A percentile compares a stretch with the other conserved stretches of the same genome.
Evolutionary conservation across 2,329 filamentous ascomycete genomes (phyloP).

Genomic region (Rhinocladiella similis): DNA sequence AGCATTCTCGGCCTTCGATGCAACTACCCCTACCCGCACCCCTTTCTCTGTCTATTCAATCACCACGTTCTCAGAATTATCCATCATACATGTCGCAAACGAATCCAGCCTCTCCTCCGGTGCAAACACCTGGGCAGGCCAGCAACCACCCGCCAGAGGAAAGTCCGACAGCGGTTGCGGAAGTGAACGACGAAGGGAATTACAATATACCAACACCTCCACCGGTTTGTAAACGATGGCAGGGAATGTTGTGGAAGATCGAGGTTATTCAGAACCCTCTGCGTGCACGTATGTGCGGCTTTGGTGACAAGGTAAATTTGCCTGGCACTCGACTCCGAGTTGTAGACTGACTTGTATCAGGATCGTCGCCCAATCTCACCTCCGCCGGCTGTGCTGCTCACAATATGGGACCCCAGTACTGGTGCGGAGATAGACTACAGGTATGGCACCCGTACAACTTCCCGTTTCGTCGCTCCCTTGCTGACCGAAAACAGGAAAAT

Average conservation of each 20-base stretch:
- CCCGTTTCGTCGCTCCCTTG: slow-evolving; percentile 16
- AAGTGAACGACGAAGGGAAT: slow-evolving; percentile 22
- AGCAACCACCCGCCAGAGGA: slow-evolving; percentile 31
- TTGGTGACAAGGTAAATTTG: slow-evolving; percentile 83
- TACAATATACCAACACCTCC: slow-evolving; percentile 34
- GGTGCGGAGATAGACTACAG: slow-evolving; percentile 81
- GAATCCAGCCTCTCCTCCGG: neutral
- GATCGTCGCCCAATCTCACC: slow-evolving; percentile 95
- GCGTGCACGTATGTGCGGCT: slow-evolving; percentile 96
- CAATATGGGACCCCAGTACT: slow-evolving; percentile 72
- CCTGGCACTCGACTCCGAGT: neutral
- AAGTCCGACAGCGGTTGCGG: slow-evolving; percentile 38
- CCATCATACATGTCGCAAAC: slow-evolving; percentile 11
- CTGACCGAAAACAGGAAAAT: slow-evolving; percentile 56
- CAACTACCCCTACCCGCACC: slow-evolving; percentile 9
- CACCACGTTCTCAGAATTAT: slow-evolving; percentile 7
- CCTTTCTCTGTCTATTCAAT: slow-evolving; percentile 6
- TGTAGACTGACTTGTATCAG: slow-evolving; percentile 45
- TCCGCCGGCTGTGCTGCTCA: slow-evolving; percentile 83
- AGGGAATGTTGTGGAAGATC: slow-evolving; percentile 58
- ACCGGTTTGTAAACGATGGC: slow-evolving; percentile 41
- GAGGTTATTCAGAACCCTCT: slow-evolving; percentile 87
- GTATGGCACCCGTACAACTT: slow-evolving; percentile 50
- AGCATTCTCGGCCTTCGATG: slow-evolving; percentile 4
- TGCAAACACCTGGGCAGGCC: no score